Evolutionary conservation across 2,329 filamentous ascomycete species (phyloP).

Genomic region (Annulohypoxylon truncatum): DNA sequence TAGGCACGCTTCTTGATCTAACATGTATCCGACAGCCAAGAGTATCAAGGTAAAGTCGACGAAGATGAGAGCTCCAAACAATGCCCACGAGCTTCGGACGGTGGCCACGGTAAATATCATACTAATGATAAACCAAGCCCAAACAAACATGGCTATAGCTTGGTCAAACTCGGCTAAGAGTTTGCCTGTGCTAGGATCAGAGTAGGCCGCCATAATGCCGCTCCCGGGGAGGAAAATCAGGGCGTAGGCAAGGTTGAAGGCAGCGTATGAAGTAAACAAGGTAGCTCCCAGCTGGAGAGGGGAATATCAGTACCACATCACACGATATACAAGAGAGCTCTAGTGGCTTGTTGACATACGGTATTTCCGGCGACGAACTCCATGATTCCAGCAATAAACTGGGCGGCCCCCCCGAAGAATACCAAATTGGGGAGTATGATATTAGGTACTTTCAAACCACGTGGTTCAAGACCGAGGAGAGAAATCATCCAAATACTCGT

Average conservation of each 20-base stretch:
- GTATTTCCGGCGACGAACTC: conserved; percentile 39
- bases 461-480: conserved; percentile 16
- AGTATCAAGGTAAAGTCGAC: conserved; percentile 44
- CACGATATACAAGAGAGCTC: background rate
- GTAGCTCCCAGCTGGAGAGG: conserved; percentile 51
- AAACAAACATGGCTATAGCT: conserved; percentile 46
- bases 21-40: conserved; percentile 43
- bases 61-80: conserved; percentile 39
- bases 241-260: conserved; percentile 55
- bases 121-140: conserved; percentile 47
- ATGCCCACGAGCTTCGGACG: conserved; percentile 40
- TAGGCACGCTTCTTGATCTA: conserved; percentile 29
- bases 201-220: conserved; percentile 54
- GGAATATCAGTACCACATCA: conserved; percentile 14
- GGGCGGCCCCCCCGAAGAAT: conserved; percentile 20
- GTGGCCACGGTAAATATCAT: conserved; percentile 46
- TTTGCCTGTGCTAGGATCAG: conserved; percentile 45
- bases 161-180: conserved; percentile 43
- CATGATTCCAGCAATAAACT: conserved; percentile 22
- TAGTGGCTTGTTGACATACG: conserved; percentile 31
- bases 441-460: conserved; percentile 16
- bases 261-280: conserved; percentile 54
- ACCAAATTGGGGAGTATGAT: conserved; percentile 21
- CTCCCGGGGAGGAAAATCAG: conserved; percentile 54
- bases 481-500: conserved; percentile 28